Evolutionary conservation across 2,329 filamentous ascomycete genomes (phyloP), one percentile per base, ranked within the genome.

Genomic region (Cylindrodendrum hubeiense): DNA sequence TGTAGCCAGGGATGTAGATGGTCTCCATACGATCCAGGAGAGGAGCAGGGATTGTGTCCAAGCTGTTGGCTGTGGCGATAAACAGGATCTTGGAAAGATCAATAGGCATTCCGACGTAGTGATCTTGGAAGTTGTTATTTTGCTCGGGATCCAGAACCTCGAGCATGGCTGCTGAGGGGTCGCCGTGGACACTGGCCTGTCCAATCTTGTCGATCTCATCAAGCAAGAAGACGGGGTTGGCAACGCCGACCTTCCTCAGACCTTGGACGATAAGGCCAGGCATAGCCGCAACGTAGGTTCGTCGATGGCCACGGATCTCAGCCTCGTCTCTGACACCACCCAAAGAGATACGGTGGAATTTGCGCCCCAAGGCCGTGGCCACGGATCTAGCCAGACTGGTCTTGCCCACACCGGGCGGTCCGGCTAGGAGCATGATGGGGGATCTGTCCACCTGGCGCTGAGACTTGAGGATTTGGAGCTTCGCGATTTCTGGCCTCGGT

Each of bases 271-370:
- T 92, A 60, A 98, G 85, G 58, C 96, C 96, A 10, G 96, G 96
- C 95, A 99, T 98, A n/a, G 96, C 96, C 22, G 96, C 96, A 63
- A 99, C 96, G 76, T 99, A 99, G 0, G 96, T 99, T 72, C 96
- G 88, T 60, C 96, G 89, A 80, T 99, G 96, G 10, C 96, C 96
- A 65, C 96, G 89, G 65, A 99, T 98, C 81, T 99, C 96, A 17
- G 96, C 96, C 79, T 99, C 96, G 75, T 99, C 96, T 59, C 96
- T 87, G 3, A 99, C 95, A 72, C 96, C 96, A 66, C 96, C 96
- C 4, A 99, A 90, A 4, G 96, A 98, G 73, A 99, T 98, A 49
- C 96, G 90, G 79, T 99, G 95, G 79, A 99, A 99, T 79, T 98
- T 97, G 68, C 96, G 90, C 17, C 95, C 95, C 12, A 99, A 86